Evolutionary conservation across 139 green algal genomes (phyloP).

Genomic region (Picochlorum sp.): DNA sequence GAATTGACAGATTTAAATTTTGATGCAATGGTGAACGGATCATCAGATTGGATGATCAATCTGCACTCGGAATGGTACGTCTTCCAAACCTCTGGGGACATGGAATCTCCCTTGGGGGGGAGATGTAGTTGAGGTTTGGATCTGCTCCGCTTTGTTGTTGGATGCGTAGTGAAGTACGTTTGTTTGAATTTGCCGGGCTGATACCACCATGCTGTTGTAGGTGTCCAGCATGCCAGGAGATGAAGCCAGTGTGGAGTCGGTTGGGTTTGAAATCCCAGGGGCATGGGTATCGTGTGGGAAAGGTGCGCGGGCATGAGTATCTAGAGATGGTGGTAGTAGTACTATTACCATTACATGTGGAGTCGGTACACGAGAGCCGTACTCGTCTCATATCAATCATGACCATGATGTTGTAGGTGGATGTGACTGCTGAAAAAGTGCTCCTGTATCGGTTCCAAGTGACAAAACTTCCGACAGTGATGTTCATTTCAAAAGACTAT

Average conservation of each 20-base stretch:
- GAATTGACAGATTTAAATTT: constrained; percentile 22
- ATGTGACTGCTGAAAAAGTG: constrained; percentile 11
- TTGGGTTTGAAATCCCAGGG: constrained; percentile 5
- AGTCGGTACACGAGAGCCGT: too few relatives aligned
- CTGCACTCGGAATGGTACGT: constrained; percentile 20
- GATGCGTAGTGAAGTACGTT: neutral
- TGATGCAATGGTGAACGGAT: constrained; percentile 10
- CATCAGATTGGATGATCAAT: constrained; percentile 22
- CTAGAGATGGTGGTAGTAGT: too few relatives aligned
- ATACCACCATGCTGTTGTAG: neutral
- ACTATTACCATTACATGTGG: too few relatives aligned
- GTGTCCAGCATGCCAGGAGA: constrained; percentile 21
- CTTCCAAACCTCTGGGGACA: neutral
- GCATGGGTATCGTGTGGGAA: constrained; percentile 6
- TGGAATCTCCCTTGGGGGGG: neutral
- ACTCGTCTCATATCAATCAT: too few relatives aligned
- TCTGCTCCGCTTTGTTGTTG: neutral
- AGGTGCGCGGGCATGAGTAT: neutral
- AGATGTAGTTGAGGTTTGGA: neutral
- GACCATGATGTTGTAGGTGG: constrained; percentile 8
- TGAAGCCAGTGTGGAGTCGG: constrained; percentile 11
- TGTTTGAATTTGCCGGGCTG: neutral
- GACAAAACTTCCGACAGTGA: constrained; percentile 12
- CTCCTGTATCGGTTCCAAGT: constrained; percentile 21
- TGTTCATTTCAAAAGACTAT: constrained; percentile 11